Base-by-base conservation (phyloP, 2,329 filamentous ascomycete species). In the Aspergillus bombycis region DNA sequence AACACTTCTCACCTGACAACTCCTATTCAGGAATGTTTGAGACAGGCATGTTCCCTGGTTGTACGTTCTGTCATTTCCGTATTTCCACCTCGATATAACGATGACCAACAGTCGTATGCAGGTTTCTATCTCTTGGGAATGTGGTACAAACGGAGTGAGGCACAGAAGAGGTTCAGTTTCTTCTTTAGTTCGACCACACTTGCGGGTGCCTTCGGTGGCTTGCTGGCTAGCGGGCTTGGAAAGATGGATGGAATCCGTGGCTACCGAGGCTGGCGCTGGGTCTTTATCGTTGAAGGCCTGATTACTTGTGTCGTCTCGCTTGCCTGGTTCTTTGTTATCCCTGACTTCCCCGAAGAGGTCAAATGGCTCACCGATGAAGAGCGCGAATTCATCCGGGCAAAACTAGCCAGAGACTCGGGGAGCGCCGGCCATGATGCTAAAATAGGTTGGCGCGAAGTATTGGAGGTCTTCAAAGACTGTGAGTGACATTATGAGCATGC, bases 111-210 rank as follows among this genome's bases (percentile, higher is more conserved):
- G 52, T 41, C 38, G 2, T 94, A 8, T 14, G 34, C 53, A 79
- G 77, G 77, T 54, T 81, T 82, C 70, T 85, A 93, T 72, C 80
- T 94, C 9, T 88, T 93, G 65, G 88, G 91, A 62, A 94, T 94
- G 89, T 80, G 78, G 93, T 99, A 98, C 72, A 89, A 89, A 63
- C 88, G 94, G 64, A 83, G 83, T 50, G 95, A 98, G 79, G 93
- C 94, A 2, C 94, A 98, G 79, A 92, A 93, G 72, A 89, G 95
- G 34, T 97, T 94, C 80, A 91, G 89, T 19, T 94, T 98, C 82
- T 98, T 98, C 84, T 98, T 98, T 83, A 89, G 87, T 72, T 92
- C 84, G 7, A 86, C 87, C 2, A 86, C 85, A 0, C 79, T 88
- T 1, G 86, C 87, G 2, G 86, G 87, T 50, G 86, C 87, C 1